Conservation (phyloP, 2,329 filamentous ascomycete genomes). For the Monosporascus sp. region DNA sequence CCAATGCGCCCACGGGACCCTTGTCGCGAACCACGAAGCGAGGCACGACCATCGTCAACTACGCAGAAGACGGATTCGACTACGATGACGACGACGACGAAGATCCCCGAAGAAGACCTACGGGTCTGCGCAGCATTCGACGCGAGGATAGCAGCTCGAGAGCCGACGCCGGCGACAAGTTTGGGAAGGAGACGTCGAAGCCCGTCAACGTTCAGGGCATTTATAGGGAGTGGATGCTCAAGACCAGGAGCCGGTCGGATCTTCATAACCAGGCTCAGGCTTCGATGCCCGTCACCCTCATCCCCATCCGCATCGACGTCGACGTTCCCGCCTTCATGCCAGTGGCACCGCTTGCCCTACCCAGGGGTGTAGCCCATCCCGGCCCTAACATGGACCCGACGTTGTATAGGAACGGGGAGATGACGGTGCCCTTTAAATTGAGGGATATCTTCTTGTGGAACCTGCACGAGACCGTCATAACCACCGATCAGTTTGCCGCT, state of each 20-base stretch:
- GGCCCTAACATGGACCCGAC: constrained; percentile 50
- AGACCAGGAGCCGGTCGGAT: constrained; percentile 55
- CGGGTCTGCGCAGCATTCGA: constrained; percentile 76
- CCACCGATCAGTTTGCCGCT: constrained; percentile 93
- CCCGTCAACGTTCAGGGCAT: constrained; percentile 86
- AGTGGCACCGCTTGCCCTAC: constrained; percentile 58
- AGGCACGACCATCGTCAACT: constrained; percentile 94
- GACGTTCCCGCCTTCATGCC: constrained; percentile 78
- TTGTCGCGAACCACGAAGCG: constrained; percentile 87
- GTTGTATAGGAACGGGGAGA: constrained; percentile 74
- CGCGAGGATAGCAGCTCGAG: constrained; percentile 65
- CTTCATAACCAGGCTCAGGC: constrained; percentile 61
- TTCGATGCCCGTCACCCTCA: constrained; percentile 79
- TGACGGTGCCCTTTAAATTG: constrained; percentile 78
- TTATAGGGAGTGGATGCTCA: constrained; percentile 94
- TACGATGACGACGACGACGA: constrained; percentile 71
- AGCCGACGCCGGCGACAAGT: constrained; percentile 65
- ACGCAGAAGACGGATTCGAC: constrained; percentile 93
- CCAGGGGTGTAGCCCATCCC: constrained; percentile 63
- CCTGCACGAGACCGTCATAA: constrained; percentile 87
- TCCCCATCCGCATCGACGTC: constrained; percentile 94
- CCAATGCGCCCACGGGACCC: constrained; percentile 59
- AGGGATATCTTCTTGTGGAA: constrained; percentile 99
- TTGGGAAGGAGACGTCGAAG: constrained; percentile 73
- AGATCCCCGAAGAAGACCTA: constrained; percentile 71